A percentile compares a stretch with the other conserved stretches of the same genome.
phyloP scores from a whole-genome alignment of 495 filamentous ascomycete genomes.

The Daldinia bambusicola region DNA sequence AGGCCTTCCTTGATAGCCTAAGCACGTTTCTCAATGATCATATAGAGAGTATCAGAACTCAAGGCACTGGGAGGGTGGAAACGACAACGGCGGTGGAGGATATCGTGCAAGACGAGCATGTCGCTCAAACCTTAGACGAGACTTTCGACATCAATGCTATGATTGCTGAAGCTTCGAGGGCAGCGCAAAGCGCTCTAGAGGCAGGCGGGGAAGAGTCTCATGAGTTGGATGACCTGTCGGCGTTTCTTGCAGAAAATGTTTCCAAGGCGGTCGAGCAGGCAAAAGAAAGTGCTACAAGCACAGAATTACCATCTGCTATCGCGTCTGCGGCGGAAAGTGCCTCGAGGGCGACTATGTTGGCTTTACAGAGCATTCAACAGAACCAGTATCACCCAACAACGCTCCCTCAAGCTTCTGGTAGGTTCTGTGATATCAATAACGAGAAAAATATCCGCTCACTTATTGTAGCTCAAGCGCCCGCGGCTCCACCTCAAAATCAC shows the following conservation, averaged over 20 bases:
- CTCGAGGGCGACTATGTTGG: slow-evolving; percentile 47
- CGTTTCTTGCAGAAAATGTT: slow-evolving; percentile 48
- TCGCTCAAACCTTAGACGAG: slow-evolving; percentile 24
- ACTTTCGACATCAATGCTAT: slow-evolving; percentile 48
- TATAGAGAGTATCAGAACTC: slow-evolving; percentile 69
- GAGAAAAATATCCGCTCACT: slow-evolving; percentile 6
- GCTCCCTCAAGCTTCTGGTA: slow-evolving; percentile 48
- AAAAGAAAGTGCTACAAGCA: slow-evolving; percentile 37
- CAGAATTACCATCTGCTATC: slow-evolving; percentile 46
- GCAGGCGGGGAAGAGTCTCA: slow-evolving; percentile 25
- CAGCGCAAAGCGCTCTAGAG: slow-evolving; percentile 42
- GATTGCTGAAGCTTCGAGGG: slow-evolving; percentile 48
- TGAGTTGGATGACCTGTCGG: slow-evolving; percentile 46
- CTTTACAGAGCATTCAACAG: slow-evolving; percentile 49
- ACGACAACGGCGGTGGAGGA: slow-evolving; percentile 53
- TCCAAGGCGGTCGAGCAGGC: slow-evolving; percentile 49
- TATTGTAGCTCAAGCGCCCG: slow-evolving; percentile 28
- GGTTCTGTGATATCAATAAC: slow-evolving; percentile 8
- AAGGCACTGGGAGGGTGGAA: slow-evolving; percentile 56
- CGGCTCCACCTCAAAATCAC: slow-evolving; percentile 29
- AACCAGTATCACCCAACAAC: slow-evolving; percentile 50
- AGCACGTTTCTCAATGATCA: slow-evolving; percentile 80
- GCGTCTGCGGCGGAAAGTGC: slow-evolving; percentile 49
- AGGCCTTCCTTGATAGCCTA: slow-evolving; percentile 78
- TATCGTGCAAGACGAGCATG: slow-evolving; percentile 27